Base-by-base conservation (phyloP, 371 early-diverging fungal genomes). In the Phascolomyces articulosus region DNA sequence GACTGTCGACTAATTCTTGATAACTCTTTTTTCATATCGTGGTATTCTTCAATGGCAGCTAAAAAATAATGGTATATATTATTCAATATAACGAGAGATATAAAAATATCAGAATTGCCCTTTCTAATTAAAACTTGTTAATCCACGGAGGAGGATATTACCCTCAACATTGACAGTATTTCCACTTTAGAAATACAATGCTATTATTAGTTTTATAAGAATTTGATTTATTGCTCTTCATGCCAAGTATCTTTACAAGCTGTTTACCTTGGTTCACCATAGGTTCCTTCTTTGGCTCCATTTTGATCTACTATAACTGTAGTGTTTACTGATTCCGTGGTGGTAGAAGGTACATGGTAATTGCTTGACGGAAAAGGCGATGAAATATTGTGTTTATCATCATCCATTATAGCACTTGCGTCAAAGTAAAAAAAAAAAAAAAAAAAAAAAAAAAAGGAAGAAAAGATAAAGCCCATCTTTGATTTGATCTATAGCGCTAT, bases 11-110 rank as follows among this genome's bases (percentile, higher is more conserved):
- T 48, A 41, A 29, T 51, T 55, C 55, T 1, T 55, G 75, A 64
- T 59, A 81, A 44, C 61, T 81, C 77, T 9, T 64, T 65, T 28
- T 73, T 72, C 13, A 78, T 34, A n/a, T 74, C 69, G 29, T 67
- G 53, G 40, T 73, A 81, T 61, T 81, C 75, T 10, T 49, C 47
- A 24, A 71, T 72, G 21, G 78, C 82, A 51, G 63, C 82, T 78
- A 63, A 3, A 11, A 24, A 40, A 1, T 21, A 13, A 40, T 20
- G 21, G 21, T 2, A 13, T n/a, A 34, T n/a, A 16, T 31, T 58
- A 21, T 54, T 1, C 49, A 6, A 2, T 26, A 44, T n/a, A n/a
- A n/a, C n/a, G n/a, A n/a, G n/a, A 13, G 26, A 16, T 8, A 15
- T 27, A 6, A 63, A 44, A 27, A 20, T 13, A 47, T 16, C 4